Base-by-base conservation (phyloP, 495 filamentous ascomycete genomes). In the Geoglossum glabrum region DNA sequence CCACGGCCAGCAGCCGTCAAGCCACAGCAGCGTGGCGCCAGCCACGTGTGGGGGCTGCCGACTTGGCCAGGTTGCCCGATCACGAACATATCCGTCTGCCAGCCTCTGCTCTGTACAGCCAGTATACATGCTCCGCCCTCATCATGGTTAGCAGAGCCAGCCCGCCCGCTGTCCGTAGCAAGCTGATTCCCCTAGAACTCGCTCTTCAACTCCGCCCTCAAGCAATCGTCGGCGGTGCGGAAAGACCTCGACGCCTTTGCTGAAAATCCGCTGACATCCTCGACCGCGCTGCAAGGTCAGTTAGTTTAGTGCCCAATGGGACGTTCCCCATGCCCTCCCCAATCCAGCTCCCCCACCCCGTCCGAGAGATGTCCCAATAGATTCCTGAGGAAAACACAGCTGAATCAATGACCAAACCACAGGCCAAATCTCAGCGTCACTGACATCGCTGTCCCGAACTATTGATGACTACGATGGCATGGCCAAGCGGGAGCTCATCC, bases 161-260 rank as follows among this genome's bases (percentile, higher is more conserved):
- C 27, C 7, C 3, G 17, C 3, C 40, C 40, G 23, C 3, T 21
- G 23, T 21, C 10, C 36, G 11, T 15, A 21, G 19, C 4, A 1
- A 26, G 27, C 45, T 34, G 13, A 51, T 33, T 5, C 46, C 11
- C 6, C 15, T 47, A 83, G 90, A 95, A 95, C 69, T 86, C 87
- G 17, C 79, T 90, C 60, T 96, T 95, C 79, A 96, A 96, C 70
- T 90, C 88, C 19, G 90, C 92, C 31, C 79, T 95, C 30, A 93
- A 94, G 71, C 90, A 96, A 73, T 86, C 83, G 49, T 88, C 85
- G 57, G 77, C 87, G 7, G 83, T 95, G 66, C 86, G 88, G 62
- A 82, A 81, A 60, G 88, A 95, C 69, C 81, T 96, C 55, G 79
- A 86, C 62, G 71, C 71, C 62, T 85, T 94, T 63, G 69, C 83